Base-by-base conservation (phyloP, 371 early-diverging fungal species). In the Syncephalastrum sp. region DNA sequence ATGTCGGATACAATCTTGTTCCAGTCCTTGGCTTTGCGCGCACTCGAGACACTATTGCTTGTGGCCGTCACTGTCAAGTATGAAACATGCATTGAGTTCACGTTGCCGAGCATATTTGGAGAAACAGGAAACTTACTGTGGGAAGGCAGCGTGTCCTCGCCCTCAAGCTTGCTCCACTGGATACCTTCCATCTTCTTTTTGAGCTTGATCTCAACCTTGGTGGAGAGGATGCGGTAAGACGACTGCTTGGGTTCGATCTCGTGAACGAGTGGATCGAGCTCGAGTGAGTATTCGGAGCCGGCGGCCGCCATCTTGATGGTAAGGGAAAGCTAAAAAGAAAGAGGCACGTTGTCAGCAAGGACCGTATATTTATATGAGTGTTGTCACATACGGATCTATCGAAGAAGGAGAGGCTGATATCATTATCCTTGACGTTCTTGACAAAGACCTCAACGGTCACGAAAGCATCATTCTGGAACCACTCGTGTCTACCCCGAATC, bases 381-480 rank as follows among this genome's bases (percentile, higher is more conserved):
- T 27, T 44, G 25, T 15, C 38, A 65, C 74, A 64, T 74, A 81
- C 86, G 14, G 89, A 63, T 8, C 69, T 75, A 5, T 76, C 74
- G 3, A 74, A 67, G 61, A 95, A 83, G 42, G 83, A 83, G 52
- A 97, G 60, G 21, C 75, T 50, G 2, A 93, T 88, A n/a, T 74
- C 63, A 3, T 85, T 85, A 52, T 81, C 69, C 61, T 86, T 82
- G 43, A 87, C 81, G n/a, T 91, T 89, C 77, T 95, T 96, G 70
- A 92, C 84, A 64, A 95, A 96, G 19, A 98, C 79, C 58, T 90
- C 86, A 42, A 98, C 76, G 8, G 88, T 92, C 44, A 98, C 89
- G 66, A 77, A 85, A 54, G 80, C 70, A 63, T 96, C 97, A 61
- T 88, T 97, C 77, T 98, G 98, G 75, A 92, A 96, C 96, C 96